A percentile compares a stretch with the other conserved stretches of the same genome.
Conservation (phyloP, 2,329 filamentous ascomycete genomes). For the Ramularia collo-cygni region DNA sequence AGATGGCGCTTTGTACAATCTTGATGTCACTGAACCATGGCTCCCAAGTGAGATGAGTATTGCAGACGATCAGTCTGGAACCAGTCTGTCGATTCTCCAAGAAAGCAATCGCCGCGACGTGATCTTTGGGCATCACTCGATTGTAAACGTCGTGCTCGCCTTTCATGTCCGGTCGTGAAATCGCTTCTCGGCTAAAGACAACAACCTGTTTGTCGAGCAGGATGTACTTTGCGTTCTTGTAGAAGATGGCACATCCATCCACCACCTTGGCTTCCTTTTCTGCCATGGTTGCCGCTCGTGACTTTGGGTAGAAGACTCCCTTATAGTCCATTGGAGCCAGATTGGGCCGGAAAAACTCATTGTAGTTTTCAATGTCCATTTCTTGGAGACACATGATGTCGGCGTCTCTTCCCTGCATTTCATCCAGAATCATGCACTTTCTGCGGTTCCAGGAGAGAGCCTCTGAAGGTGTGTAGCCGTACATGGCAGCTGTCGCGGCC, state of each 20-base stretch:
- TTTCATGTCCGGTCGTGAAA: conserved; percentile 95
- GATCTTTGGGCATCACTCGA: conserved; percentile 95
- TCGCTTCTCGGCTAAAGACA: conserved; percentile 84
- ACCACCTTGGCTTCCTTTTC: conserved; percentile 84
- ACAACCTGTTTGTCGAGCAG: conserved; percentile 90
- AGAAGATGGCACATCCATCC: conserved; percentile 95
- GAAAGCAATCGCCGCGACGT: conserved; percentile 87
- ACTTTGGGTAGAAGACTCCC: conserved; percentile 87
- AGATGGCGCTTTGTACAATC: conserved; percentile 86
- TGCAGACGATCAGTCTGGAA: conserved; percentile 85
- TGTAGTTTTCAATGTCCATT: conserved; percentile 84
- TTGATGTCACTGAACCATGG: conserved; percentile 88
- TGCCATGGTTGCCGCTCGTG: conserved; percentile 82
- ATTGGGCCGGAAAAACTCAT: conserved; percentile 82
- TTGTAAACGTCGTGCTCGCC: conserved; percentile 97
- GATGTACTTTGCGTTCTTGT: conserved; percentile 90
- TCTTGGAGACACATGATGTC: conserved; percentile 94
- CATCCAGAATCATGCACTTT: conserved; percentile 72
- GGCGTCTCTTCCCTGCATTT: conserved; percentile 70
- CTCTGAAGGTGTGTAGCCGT: conserved; percentile 80
- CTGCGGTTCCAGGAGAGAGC: conserved; percentile 85
- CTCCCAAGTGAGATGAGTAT: conserved; percentile 94
- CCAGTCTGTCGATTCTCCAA: conserved; percentile 87
- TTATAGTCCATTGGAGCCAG: conserved; percentile 85
- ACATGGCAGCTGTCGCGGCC: conserved; percentile 75